These are phyloP conservation scores for Penicillium sp. DNA, from an alignment of 2,329 filamentous ascomycete species.

Conservation along the genomic window DNA sequence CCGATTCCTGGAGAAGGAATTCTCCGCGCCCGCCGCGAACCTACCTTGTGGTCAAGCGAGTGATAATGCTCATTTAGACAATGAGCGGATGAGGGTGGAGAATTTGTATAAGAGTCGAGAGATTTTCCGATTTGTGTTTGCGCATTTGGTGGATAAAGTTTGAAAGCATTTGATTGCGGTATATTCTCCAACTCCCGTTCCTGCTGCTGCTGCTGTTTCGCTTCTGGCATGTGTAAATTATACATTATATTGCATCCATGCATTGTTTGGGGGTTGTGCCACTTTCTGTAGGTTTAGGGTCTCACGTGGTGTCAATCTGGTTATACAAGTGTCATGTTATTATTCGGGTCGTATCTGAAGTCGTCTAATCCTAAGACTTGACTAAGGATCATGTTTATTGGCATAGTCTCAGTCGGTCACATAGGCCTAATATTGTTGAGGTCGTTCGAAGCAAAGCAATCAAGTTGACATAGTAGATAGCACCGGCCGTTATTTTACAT, in stretches of 20 bases:
- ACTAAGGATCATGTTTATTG: too few relatives aligned
- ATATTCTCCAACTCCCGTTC: background rate
- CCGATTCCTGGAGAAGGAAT: slow-evolving; percentile 91
- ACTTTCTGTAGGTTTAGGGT: background rate
- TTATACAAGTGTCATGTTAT: background rate
- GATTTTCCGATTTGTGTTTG: slow-evolving; percentile 87
- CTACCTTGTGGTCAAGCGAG: slow-evolving; percentile 93
- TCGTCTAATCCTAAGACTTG: background rate
- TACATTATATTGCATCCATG: slow-evolving; percentile 1
- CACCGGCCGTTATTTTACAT: too few relatives aligned
- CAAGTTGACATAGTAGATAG: too few relatives aligned
- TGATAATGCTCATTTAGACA: slow-evolving; percentile 91
- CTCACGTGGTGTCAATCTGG: background rate
- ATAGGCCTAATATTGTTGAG: too few relatives aligned
- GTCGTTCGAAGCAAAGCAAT: too few relatives aligned
- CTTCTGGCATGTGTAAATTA: slow-evolving; percentile 5
- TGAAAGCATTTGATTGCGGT: slow-evolving; percentile 10
- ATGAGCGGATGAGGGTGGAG: slow-evolving; percentile 84
- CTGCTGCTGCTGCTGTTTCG: background rate
- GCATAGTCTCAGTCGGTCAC: too few relatives aligned
- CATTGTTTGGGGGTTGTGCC: background rate
- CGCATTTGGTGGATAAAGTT: slow-evolving; percentile 56
- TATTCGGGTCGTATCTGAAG: background rate
- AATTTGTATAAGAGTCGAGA: slow-evolving; percentile 91
- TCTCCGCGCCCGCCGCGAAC: slow-evolving; percentile 86